Percentiles rank a stretch among this genome's conserved stretches.
Evolutionary conservation across 352 stramenopile genomes (phyloP).

Genomic region (Aphanomyces astaci): DNA sequence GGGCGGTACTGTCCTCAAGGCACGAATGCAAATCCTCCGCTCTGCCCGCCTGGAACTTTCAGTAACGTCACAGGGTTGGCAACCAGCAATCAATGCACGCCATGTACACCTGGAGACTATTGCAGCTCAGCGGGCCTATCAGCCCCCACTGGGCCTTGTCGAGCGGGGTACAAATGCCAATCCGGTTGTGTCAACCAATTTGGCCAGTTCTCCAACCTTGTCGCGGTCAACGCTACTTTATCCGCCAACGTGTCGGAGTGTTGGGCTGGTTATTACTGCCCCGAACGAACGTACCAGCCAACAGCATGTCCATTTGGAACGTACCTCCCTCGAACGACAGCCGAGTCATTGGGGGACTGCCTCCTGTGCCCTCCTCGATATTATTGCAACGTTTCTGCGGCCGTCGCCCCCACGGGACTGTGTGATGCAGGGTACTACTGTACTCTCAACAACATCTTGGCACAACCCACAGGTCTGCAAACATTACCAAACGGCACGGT

Average conservation of each 20-base stretch:
- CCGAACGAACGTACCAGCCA: conserved; percentile 58
- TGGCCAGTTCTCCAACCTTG: conserved; percentile 58
- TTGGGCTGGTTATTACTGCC: conserved; percentile 67
- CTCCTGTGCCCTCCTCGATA: conserved; percentile 54
- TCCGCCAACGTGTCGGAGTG: conserved; percentile 34
- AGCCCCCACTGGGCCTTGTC: conserved; percentile 50
- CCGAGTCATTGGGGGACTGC: background rate
- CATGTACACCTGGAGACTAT: conserved; percentile 68
- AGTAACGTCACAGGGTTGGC: conserved; percentile 77
- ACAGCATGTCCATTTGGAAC: conserved; percentile 67
- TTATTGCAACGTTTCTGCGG: conserved; percentile 47
- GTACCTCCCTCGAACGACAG: conserved; percentile 24
- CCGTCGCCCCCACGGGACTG: conserved; percentile 17
- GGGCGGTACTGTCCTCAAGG: conserved; percentile 69
- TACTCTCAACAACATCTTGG: conserved; percentile 12
- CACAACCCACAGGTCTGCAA: conserved; percentile 34
- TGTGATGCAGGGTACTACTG: conserved; percentile 62
- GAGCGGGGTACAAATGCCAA: conserved; percentile 79
- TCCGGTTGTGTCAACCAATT: conserved; percentile 26
- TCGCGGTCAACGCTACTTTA: conserved; percentile 38
- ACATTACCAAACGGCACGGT: conserved; percentile 44
- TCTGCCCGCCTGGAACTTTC: conserved; percentile 50
- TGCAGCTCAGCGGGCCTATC: conserved; percentile 68
- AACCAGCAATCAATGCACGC: conserved; percentile 29
- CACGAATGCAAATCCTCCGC: conserved; percentile 29